These are phyloP conservation scores for Dactylellina drechsleri DNA, from an alignment of 2,329 filamentous ascomycete species.

Conservation along the genomic window DNA sequence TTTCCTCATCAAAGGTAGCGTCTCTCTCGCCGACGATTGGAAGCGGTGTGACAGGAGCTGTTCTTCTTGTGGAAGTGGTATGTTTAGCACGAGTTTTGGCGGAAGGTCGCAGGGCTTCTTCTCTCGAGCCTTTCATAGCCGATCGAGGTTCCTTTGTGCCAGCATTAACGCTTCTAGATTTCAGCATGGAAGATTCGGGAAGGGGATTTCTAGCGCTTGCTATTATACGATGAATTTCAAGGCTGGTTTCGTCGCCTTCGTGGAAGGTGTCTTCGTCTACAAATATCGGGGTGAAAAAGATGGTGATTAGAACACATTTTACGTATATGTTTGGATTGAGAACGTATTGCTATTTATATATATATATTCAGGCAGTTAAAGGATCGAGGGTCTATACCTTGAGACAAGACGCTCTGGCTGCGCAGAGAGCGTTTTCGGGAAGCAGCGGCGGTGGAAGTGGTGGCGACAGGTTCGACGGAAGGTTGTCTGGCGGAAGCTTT, in stretches of 20 bases:
- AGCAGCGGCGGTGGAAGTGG: slow-evolving; percentile 2
- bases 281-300: background rate
- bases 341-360: no score
- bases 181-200: slow-evolving; percentile 43
- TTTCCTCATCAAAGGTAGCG: slow-evolving; percentile 49
- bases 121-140: slow-evolving; percentile 47
- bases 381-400: slow-evolving; percentile 20
- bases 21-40: slow-evolving; percentile 38
- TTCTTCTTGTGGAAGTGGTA: slow-evolving; percentile 17
- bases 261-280: slow-evolving; percentile 47
- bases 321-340: no score
- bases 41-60: slow-evolving; percentile 29
- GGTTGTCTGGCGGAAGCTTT: slow-evolving; percentile 16
- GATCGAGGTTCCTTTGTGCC: slow-evolving; percentile 45
- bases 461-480: slow-evolving; percentile 13
- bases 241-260: slow-evolving; percentile 48
- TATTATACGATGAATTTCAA: slow-evolving; percentile 51
- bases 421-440: slow-evolving; percentile 39
- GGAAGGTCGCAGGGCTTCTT: slow-evolving; percentile 46
- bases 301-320: background rate
- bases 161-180: slow-evolving; percentile 36
- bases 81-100: slow-evolving; percentile 47
- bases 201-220: slow-evolving; percentile 40
- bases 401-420: slow-evolving; percentile 45
- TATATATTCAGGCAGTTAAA: no score